Evolutionary conservation across 2,329 filamentous ascomycete species (phyloP).

Genomic region (Mycocentrospora acerina): DNA sequence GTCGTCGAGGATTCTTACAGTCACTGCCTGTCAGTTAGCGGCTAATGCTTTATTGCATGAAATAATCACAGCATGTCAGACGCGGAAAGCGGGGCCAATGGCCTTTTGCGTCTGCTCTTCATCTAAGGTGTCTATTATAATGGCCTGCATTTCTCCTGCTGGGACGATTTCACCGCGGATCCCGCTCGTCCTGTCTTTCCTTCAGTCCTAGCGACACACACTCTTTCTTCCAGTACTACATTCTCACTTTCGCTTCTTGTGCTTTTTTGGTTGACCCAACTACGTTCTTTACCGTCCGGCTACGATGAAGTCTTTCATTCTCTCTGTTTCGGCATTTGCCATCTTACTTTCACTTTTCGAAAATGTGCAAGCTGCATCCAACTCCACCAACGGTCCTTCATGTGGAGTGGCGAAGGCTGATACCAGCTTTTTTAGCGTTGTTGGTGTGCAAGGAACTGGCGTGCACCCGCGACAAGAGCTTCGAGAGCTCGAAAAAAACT

Average conservation of each 20-base stretch:
- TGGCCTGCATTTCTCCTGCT: conserved; percentile 1
- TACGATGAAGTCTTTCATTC: conserved; percentile 32
- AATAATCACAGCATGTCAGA: conserved; percentile 16
- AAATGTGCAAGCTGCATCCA: conserved; percentile 15
- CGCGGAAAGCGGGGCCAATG: conserved; percentile 17
- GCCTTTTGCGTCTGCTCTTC: conserved; percentile 7
- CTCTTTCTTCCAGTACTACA: conserved; percentile 18
- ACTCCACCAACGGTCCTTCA: conserved; percentile 20
- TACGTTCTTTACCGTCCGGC: conserved; percentile 30
- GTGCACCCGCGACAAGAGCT: conserved; percentile 30
- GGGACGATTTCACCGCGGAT: conserved; percentile 1
- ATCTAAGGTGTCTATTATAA: conserved; percentile 15
- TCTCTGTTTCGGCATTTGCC: conserved; percentile 17
- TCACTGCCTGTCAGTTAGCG: not conserved
- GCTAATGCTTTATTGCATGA: conserved; percentile 16
- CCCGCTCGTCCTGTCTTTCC: conserved; percentile 20
- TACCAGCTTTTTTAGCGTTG: conserved; percentile 34
- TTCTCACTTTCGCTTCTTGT: conserved; percentile 21
- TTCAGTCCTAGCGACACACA: conserved; percentile 24
- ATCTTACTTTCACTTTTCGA: conserved; percentile 20
- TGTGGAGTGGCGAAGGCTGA: conserved; percentile 22
- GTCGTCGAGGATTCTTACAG: not conserved
- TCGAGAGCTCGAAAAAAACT: conserved; percentile 34
- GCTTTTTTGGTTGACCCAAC: conserved; percentile 24
- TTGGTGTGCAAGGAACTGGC: conserved; percentile 34